Percentiles rank a stretch among this genome's conserved stretches.
These are phyloP conservation scores for Colletotrichum sidae DNA, from an alignment of 2,329 filamentous ascomycete genomes.

Conservation along the genomic window DNA sequence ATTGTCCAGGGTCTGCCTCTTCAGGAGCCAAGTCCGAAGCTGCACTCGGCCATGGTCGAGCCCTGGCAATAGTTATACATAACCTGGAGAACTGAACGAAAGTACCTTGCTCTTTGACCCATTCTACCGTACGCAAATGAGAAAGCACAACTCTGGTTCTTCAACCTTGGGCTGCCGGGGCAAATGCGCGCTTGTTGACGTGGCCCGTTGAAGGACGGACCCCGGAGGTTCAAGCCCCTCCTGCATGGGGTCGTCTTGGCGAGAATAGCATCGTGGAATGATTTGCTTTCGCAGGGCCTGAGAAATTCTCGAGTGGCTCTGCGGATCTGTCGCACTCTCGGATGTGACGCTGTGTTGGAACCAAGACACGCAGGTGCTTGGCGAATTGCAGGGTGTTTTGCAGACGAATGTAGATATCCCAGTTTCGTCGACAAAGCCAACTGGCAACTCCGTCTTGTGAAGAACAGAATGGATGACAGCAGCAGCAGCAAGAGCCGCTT, in stretches of 20 bases:
- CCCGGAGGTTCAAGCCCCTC: background rate
- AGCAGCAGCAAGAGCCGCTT: too few species aligned
- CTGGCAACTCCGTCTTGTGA: too few species aligned
- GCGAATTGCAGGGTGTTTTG: too few species aligned
- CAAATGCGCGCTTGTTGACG: slow-evolving; percentile 3
- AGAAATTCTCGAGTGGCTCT: background rate
- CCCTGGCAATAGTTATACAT: too few species aligned
- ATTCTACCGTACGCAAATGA: background rate
- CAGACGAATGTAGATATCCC: too few species aligned
- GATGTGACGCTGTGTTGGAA: slow-evolving; percentile 10
- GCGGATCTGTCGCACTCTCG: background rate
- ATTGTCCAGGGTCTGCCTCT: background rate
- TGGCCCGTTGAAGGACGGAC: background rate
- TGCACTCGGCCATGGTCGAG: background rate
- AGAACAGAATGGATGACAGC: too few species aligned
- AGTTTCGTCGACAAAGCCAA: background rate
- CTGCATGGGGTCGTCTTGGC: slow-evolving; percentile 9
- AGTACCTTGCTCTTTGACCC: background rate
- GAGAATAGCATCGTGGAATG: background rate
- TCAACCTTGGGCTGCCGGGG: background rate
- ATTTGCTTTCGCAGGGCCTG: slow-evolving; percentile 14
- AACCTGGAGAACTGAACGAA: too few species aligned
- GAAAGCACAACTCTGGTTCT: slow-evolving; percentile 2
- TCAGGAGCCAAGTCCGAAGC: background rate
- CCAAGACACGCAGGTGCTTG: background rate